These are phyloP conservation scores for Tremella mesenterica DNA, from an alignment of 768 basidiomycete species.

Conservation along the genomic window DNA sequence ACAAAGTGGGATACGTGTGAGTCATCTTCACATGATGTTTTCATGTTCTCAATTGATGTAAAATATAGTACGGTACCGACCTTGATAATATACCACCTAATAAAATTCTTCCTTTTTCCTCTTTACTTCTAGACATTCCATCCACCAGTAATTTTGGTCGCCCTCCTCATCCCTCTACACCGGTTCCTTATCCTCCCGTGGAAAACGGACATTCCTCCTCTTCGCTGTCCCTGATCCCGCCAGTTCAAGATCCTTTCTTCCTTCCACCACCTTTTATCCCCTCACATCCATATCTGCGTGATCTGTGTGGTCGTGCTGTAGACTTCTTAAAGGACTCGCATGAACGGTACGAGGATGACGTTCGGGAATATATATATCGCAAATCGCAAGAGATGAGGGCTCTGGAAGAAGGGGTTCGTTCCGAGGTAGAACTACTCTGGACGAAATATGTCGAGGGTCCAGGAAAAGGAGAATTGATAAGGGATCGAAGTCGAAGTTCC, in stretches of 20 bases:
- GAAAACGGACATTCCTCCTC: background rate
- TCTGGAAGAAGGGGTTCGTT: slow-evolving; percentile 29
- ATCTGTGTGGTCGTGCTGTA: slow-evolving; percentile 29
- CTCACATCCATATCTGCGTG: slow-evolving; percentile 32
- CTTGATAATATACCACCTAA: slow-evolving; percentile 3
- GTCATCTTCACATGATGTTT: slow-evolving; percentile 1
- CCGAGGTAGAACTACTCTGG: slow-evolving; percentile 41
- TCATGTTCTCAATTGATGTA: background rate
- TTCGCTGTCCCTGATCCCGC: slow-evolving; percentile 17
- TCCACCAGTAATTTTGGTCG: slow-evolving; percentile 26
- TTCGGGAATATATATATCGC: slow-evolving; percentile 21
- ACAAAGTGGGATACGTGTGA: slow-evolving; percentile 20
- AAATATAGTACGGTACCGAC: slow-evolving; percentile 15
- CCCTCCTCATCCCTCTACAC: slow-evolving; percentile 13
- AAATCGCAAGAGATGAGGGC: slow-evolving; percentile 29
- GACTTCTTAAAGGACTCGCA: slow-evolving; percentile 23
- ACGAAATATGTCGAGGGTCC: slow-evolving; percentile 19
- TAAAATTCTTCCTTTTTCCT: slow-evolving; percentile 15
- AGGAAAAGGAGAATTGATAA: slow-evolving; percentile 1
- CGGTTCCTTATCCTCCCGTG: slow-evolving; percentile 10
- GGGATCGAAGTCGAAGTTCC: background rate
- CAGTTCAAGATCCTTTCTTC: slow-evolving; percentile 42
- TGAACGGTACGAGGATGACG: slow-evolving; percentile 24
- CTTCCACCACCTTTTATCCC: slow-evolving; percentile 45
- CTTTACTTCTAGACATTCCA: slow-evolving; percentile 10